A percentile compares a stretch with the other conserved stretches of the same genome.
Conservation (phyloP, 1,139 yeast genomes). For the Meyerozyma carpophila region DNA sequence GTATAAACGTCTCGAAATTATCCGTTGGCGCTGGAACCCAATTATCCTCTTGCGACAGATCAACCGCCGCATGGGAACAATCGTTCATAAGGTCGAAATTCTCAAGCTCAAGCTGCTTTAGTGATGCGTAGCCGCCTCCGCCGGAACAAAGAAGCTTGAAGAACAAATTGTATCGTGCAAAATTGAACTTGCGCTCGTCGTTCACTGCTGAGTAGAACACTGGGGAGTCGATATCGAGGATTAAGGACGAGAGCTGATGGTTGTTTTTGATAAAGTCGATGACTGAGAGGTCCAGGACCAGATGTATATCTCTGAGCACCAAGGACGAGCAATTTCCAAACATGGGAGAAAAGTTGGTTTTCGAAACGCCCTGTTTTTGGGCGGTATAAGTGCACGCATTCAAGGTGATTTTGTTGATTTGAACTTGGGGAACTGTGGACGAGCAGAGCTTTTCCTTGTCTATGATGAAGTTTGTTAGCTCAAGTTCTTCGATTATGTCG, state of each 20-base stretch:
- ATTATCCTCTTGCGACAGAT: not conserved
- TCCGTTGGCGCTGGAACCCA: constrained; percentile 11
- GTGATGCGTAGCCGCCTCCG: constrained; percentile 25
- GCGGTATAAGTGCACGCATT: constrained; percentile 7
- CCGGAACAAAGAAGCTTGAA: constrained; percentile 40
- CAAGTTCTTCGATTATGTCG: constrained; percentile 39
- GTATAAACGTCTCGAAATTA: constrained; percentile 25
- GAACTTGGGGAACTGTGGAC: constrained; percentile 5
- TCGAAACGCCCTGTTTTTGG: constrained; percentile 6
- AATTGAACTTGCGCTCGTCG: constrained; percentile 22
- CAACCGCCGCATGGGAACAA: constrained; percentile 5
- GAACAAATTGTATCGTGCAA: constrained; percentile 33
- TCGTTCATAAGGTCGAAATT: constrained; percentile 33
- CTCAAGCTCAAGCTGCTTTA: constrained; percentile 21
- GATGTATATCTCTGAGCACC: constrained; percentile 29
- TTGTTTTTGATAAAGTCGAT: constrained; percentile 35
- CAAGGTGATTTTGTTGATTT: constrained; percentile 5
- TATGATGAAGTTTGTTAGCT: constrained; percentile 43
- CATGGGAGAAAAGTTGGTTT: constrained; percentile 9
- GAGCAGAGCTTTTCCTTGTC: constrained; percentile 24
- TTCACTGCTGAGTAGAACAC: constrained; percentile 32
- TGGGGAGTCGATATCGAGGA: constrained; percentile 44
- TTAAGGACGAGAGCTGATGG: constrained; percentile 24
- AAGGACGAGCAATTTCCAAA: constrained; percentile 34
- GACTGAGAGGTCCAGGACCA: constrained; percentile 43